A percentile compares a stretch with the other conserved stretches of the same genome.
Conservation (phyloP, 2,329 filamentous ascomycete species). For the Fusarium coicis region DNA sequence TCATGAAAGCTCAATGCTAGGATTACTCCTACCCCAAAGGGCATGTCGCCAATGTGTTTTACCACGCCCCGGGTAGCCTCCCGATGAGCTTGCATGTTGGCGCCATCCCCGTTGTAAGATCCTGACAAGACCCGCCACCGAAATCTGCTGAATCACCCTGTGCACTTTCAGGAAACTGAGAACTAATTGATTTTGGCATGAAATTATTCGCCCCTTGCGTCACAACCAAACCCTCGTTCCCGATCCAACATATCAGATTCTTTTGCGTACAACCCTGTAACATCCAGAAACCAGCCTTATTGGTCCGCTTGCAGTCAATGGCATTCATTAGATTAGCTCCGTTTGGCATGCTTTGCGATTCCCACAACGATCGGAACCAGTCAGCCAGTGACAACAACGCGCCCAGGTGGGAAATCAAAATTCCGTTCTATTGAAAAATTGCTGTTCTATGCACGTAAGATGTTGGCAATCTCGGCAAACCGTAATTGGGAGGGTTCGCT, state of each 20-base stretch:
- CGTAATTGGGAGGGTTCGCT: not conserved
- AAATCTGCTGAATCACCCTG: fast-evolving
- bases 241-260: not conserved
- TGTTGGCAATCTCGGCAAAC: not conserved
- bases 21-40: too few species aligned
- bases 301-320: not conserved
- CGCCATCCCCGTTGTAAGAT: too few species aligned
- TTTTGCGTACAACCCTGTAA: not conserved
- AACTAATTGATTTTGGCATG: not conserved
- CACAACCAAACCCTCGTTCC: not conserved
- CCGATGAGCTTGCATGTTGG: fast-evolving
- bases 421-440: not conserved
- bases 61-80: too few species aligned
- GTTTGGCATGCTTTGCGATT: not conserved
- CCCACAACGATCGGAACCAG: too few species aligned
- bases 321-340: not conserved
- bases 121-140: fast-evolving
- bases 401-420: too few species aligned
- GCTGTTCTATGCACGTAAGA: not conserved
- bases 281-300: not conserved
- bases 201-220: not conserved
- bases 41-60: not conserved
- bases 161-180: fast-evolving
- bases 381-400: fast-evolving
- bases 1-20: too few species aligned